Evolutionary conservation across 305 asterid genomes (phyloP).

Genomic region (Solanum aculeatissimum): DNA sequence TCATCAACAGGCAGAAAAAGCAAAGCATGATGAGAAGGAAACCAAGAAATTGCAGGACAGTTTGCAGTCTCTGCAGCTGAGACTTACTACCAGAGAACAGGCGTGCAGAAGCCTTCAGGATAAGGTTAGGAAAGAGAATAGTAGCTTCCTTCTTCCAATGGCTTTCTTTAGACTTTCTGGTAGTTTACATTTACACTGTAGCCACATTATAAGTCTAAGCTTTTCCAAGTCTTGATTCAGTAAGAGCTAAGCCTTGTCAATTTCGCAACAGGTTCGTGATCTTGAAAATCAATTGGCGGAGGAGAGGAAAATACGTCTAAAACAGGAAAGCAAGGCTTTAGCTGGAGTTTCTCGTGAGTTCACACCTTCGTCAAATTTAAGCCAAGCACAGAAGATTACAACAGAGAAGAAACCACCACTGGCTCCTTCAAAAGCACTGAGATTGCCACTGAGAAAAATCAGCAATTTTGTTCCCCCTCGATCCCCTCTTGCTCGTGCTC

Average conservation of each 20-base stretch:
- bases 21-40: constrained; percentile 90
- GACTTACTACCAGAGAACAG: constrained; percentile 75
- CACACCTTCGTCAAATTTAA: constrained; percentile 14
- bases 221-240: neutral
- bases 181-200: neutral
- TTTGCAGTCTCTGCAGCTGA: constrained; percentile 62
- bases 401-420: constrained; percentile 66
- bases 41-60: constrained; percentile 76
- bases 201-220: neutral
- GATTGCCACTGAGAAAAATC: constrained; percentile 66
- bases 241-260: neutral
- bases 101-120: constrained; percentile 72
- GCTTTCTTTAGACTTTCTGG: neutral
- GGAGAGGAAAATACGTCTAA: constrained; percentile 67
- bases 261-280: constrained; percentile 57
- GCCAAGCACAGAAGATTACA: constrained; percentile 33
- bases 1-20: constrained; percentile 71
- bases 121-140: constrained; percentile 39
- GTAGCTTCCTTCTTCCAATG: neutral
- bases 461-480: constrained; percentile 43
- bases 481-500: constrained; percentile 24
- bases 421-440: constrained; percentile 48
- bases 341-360: constrained; percentile 45
- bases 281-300: constrained; percentile 76
- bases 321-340: constrained; percentile 65